A percentile compares a stretch with the other conserved stretches of the same genome.
These are phyloP conservation scores for Chlorella sp. DNA, from an alignment of 139 green algal species.

Conservation along the genomic window DNA sequence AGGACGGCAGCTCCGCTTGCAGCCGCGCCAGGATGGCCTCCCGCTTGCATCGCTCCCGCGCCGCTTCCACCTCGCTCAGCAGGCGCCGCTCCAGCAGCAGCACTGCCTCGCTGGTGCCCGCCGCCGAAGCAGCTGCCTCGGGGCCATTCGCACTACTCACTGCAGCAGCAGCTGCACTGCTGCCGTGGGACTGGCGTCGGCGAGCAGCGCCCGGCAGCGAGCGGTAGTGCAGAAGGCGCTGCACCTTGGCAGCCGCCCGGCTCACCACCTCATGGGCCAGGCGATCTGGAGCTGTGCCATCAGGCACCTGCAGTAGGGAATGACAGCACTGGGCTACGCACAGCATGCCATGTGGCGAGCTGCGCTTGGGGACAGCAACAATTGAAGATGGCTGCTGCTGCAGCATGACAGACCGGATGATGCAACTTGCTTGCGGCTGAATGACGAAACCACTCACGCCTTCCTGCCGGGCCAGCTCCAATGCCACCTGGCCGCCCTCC, in stretches of 20 bases:
- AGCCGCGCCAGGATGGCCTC: conserved; percentile 17
- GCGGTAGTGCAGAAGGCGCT: not conserved
- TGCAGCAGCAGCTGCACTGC: not conserved
- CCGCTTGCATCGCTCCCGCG: conserved; percentile 7
- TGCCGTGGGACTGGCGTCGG: not conserved
- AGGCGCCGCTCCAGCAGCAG: not conserved
- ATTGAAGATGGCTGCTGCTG: too few relatives aligned
- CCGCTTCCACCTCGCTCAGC: not conserved
- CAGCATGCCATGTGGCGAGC: too few relatives aligned
- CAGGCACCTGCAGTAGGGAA: not conserved
- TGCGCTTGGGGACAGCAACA: too few relatives aligned
- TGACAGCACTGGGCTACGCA: too few relatives aligned
- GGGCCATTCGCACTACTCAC: not conserved
- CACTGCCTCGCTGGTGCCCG: not conserved
- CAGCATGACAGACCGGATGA: too few relatives aligned
- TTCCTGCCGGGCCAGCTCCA: not conserved
- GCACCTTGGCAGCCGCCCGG: not conserved
- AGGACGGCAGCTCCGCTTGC: conserved; percentile 20
- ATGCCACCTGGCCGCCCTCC: not conserved
- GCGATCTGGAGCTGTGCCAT: not conserved
- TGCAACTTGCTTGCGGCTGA: too few relatives aligned
- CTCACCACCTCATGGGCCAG: not conserved
- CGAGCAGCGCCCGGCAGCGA: not conserved
- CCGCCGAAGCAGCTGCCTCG: not conserved
- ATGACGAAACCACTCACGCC: not conserved